Evolutionary conservation across 768 basidiomycete species (phyloP).

Genomic region (Solioccasus polychromus): DNA sequence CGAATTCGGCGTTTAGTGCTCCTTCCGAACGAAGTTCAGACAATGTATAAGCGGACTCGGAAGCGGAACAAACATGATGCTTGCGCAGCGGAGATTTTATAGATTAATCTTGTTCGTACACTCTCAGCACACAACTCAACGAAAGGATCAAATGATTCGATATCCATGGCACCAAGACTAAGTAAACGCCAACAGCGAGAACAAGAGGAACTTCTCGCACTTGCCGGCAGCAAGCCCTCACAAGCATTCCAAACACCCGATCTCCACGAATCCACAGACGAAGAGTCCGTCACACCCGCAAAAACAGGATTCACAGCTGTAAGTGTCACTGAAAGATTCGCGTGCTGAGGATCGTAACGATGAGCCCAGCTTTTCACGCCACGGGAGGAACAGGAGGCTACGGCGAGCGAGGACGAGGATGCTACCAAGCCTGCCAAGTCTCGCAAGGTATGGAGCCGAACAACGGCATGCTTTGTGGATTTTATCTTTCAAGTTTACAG

Average conservation of each 20-base stretch:
- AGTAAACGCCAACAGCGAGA: conserved; percentile 89
- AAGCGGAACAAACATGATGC: no score
- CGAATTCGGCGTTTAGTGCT: no score
- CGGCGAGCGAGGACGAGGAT: conserved; percentile 25
- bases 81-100: no score
- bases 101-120: no score
- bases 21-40: no score
- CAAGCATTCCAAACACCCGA: conserved; percentile 6
- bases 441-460: conserved; percentile 20
- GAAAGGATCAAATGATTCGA: conserved; percentile 2
- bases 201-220: conserved; percentile 70
- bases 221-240: conserved; percentile 33
- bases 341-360: conserved; percentile 22
- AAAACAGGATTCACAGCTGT: conserved; percentile 46
- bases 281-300: conserved; percentile 26
- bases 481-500: conserved; percentile 16
- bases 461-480: not conserved
- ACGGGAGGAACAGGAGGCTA: conserved; percentile 23
- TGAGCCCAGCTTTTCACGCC: conserved; percentile 41
- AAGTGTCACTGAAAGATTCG: no score
- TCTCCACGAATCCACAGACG: conserved; percentile 35
- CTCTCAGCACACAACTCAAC: not conserved
- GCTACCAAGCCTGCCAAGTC: conserved; percentile 13
- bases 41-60: no score
- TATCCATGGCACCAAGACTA: conserved; percentile 62